Base-by-base conservation (phyloP, 1,284 basidiomycete species). In the Ceratobasidium sp. region DNA sequence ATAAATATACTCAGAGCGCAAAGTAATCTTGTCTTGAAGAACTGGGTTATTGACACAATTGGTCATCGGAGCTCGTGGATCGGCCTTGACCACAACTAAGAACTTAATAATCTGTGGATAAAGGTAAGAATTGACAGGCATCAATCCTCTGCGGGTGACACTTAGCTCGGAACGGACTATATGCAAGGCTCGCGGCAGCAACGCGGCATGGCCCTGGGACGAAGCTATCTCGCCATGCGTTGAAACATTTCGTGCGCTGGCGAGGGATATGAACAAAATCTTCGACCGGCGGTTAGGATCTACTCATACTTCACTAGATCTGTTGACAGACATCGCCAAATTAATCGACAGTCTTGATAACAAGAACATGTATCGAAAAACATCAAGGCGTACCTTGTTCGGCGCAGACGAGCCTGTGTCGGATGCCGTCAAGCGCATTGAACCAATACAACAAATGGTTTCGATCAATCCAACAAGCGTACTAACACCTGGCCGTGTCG, bases 101-200 rank as follows among this genome's bases (percentile, higher is more conserved):
- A 66, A 44, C 64, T 48, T 38, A 23, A 38, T 5, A 48, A 66
- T 48, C 30, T 66, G 8, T 66, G 41, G 44, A 66, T 48, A n/a
- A 66, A 66, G 64, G 64, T 66, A 10, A 66, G 64, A 44, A 30
- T 14, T 12, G 20, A 65, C 30, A 12, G 27, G 30, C 30, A 8
- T 10, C 10, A n/a, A n/a, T 65, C 20, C n/a, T 60, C 18, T 55
- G 23, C 27, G 18, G 33, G 20, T 44, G 35, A 48, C 14, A 30
- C 64, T 66, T 38, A 66, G 12, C 41, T 46, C 23, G 10, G 5
- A 46, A 20, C 38, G 48, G 64, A 66, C 64, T 27, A 27, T 66
- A 44, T 66, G 48, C 41, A 66, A 48, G n/a, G 64, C 64, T 23
- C 64, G 27, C 46, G 44, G 64, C 14, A 66, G 64, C 64, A 48